Base-by-base conservation (phyloP, 2,329 filamentous ascomycete species). In the Chalaropsis ovoidea region DNA sequence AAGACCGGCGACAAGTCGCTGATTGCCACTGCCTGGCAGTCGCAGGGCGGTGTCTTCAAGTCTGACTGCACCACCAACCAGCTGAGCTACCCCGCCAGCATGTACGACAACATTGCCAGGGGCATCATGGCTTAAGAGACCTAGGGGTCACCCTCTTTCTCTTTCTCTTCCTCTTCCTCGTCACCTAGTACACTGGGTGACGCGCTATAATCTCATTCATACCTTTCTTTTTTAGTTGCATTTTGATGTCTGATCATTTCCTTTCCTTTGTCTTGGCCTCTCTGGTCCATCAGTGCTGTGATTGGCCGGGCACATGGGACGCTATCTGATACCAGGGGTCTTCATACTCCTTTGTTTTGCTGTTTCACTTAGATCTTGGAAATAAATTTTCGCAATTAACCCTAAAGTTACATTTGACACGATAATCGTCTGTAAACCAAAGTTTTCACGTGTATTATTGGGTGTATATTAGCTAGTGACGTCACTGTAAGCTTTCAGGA, bases 1-100 rank as follows among this genome's bases (percentile, higher is more conserved):
- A 81, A 81, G 70, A 78, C 71, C 3, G 83, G 80, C 19, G 75
- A 74, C 11, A 79, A 80, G 2, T 88, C 85, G 69, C 76, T 94
- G 70, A 86, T 88, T 66, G 71, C 73, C 43, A 80, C 80, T 3
- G 72, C 74, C 62, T 77, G 76, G 47, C 72, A 72, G 5, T 73
- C 71, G 2, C 74, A 80, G 15, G 77, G 77, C n/a, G 75, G 76
- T 3, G 70, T 74, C 1, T 74, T 74, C 6, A 72, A 71, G 7
- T 71, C 83, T 4, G 80, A 83, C 61, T 72, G 73, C 22, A 76
- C 72, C 4, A 70, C 77, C 68, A 86, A 86, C 70, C 72, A 76
- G 66, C 73, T 86, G 58, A 74, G 70, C 68, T 86, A 81, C 70
- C 81, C 82, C 1, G 73, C 74, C 45, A 83, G 80, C 66, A 75